Conservation (phyloP, 2,329 filamentous ascomycete genomes). For the Phialemoniopsis sp. region DNA sequence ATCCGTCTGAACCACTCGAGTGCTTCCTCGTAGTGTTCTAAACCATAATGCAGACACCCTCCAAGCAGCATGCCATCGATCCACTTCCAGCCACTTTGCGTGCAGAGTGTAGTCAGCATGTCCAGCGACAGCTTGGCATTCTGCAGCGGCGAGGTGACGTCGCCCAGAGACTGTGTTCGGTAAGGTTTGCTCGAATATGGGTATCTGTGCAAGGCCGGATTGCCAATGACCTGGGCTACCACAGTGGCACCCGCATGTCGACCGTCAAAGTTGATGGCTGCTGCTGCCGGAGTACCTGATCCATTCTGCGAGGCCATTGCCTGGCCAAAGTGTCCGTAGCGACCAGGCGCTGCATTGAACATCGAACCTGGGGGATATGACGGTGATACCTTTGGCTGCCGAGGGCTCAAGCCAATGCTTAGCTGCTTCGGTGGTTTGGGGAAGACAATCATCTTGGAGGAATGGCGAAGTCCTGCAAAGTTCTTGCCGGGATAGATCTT, state of each 20-base stretch:
- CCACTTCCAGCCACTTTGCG: conserved; percentile 83
- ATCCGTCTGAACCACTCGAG: conserved; percentile 70
- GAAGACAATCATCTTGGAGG: conserved; percentile 49
- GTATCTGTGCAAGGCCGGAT: conserved; percentile 5
- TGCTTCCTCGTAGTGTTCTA: conserved; percentile 78
- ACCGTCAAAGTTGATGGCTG: too few relatives aligned
- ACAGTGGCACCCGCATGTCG: too few relatives aligned
- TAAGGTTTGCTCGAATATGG: conserved; percentile 8
- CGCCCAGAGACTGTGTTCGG: conserved; percentile 5
- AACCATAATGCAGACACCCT: conserved; percentile 86
- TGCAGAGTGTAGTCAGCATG: conserved; percentile 69
- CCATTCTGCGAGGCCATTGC: too few relatives aligned
- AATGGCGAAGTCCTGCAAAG: conserved; percentile 27
- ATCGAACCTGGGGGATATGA: too few relatives aligned
- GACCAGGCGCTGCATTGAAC: too few relatives aligned
- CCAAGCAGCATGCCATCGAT: conserved; percentile 87
- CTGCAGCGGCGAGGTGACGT: conserved; percentile 34
- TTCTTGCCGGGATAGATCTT: conserved; percentile 37
- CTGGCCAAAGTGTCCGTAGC: too few relatives aligned
- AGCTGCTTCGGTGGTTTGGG: conserved; percentile 43
- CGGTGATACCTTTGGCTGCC: conserved; percentile 1
- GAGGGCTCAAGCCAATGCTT: conserved; percentile 6
- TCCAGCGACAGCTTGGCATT: conserved; percentile 66
- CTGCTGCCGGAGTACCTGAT: too few relatives aligned
- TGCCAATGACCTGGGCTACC: conserved; percentile 10